phyloP scores from a whole-genome alignment of 805 yeast genomes.

The Metschnikowia continentalis region DNA sequence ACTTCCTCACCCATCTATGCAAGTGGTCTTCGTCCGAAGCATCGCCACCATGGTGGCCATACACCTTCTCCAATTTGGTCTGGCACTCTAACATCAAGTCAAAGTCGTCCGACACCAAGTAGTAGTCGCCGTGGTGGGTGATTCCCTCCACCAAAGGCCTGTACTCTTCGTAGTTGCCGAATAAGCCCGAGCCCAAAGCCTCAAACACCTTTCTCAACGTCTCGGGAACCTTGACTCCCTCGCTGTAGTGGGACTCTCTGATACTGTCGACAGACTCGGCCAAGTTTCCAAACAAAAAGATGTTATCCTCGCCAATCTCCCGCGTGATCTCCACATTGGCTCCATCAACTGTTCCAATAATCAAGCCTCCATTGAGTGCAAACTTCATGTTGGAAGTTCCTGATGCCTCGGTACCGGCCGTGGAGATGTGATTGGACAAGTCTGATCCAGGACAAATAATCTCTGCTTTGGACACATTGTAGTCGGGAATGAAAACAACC shows the following conservation, averaged over 20 bases:
- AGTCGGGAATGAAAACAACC: conserved; percentile 87
- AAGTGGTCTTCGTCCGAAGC: conserved; percentile 49
- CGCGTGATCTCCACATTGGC: conserved; percentile 94
- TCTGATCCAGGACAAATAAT: conserved; percentile 87
- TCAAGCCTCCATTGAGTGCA: conserved; percentile 88
- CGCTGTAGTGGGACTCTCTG: conserved; percentile 67
- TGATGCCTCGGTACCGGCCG: conserved; percentile 96
- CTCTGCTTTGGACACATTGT: conserved; percentile 92
- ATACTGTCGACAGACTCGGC: conserved; percentile 86
- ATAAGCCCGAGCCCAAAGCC: conserved; percentile 62
- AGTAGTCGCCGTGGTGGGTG: conserved; percentile 73
- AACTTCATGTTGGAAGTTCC: conserved; percentile 97
- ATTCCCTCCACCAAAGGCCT: conserved; percentile 65
- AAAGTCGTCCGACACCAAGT: conserved; percentile 85
- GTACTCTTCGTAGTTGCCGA: conserved; percentile 69
- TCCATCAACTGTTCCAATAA: conserved; percentile 94
- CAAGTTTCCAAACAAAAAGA: conserved; percentile 86
- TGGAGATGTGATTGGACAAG: conserved; percentile 87
- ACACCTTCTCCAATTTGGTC: conserved; percentile 67
- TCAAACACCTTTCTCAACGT: conserved; percentile 59
- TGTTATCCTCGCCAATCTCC: conserved; percentile 90
- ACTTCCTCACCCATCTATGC: conserved; percentile 68
- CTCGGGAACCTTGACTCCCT: conserved; percentile 56
- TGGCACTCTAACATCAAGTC: conserved; percentile 84
- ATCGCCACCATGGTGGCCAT: conserved; percentile 42